Evolutionary conservation across 116 monocot species (phyloP), one percentile per base, ranked within the genome.

Genomic region (Iris pallida): DNA sequence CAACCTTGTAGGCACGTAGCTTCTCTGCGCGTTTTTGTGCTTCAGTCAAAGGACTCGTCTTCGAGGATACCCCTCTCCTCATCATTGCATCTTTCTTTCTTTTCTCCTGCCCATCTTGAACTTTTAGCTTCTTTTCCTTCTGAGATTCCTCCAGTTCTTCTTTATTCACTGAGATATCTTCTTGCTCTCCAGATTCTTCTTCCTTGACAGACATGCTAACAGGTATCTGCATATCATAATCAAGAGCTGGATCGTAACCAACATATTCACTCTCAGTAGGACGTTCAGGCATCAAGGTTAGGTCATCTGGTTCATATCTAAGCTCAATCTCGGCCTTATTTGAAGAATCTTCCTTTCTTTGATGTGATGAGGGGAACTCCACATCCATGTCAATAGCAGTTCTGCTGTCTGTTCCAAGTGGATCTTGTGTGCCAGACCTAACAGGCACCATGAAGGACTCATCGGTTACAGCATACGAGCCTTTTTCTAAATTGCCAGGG

Each of bases 11-110:
- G 54, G 81, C 74, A 18, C 97, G 78, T 44, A 97, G 64, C 68
- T 92, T 92, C 60, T 92, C 88, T 41, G 97, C 97, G 69, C 92
- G 92, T 69, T 90, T 89, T 74, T 88, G 97, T 44, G 92, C 97
- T 75, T 97, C 92, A 71, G 79, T 75, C 40, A 73, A 73, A 17
- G 83, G 83, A 45, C 55, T 92, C 20, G 74, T 55, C 69, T 67
- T 92, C 19, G 83, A 81, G 0, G 70, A 59, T 40, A 61, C 59
- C 16, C 82, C 75, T 51, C 64, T 87, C 72, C 57, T 85, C 20
- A 69, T 53, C 59, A 73, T 6, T 13, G 71, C 68, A 18, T 92
- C 97, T 61, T 71, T 85, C 48, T 59, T 89, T 61, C 76, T 87
- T 67, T 73, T 89, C 20, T 81, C 76, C 55, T 70, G 44, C 6